A percentile compares a stretch with the other conserved stretches of the same genome.
phyloP scores from a whole-genome alignment of 768 basidiomycete species.

The Lentinula boryana region DNA sequence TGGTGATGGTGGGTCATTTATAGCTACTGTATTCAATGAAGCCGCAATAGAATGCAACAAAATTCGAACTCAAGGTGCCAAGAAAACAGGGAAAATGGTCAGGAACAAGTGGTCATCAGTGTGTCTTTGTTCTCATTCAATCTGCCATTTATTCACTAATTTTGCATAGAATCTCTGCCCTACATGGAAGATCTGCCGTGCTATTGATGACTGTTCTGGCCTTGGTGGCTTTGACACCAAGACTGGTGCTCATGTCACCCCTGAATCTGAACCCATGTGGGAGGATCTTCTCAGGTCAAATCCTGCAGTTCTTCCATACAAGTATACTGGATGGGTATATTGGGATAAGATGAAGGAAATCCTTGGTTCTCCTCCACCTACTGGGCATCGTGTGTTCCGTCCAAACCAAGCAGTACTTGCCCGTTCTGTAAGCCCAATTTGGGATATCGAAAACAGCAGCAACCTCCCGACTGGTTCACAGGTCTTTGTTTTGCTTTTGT shows the following conservation, averaged over 20 bases:
- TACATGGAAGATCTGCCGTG: not conserved
- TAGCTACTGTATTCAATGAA: constrained; percentile 10
- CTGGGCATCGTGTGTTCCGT: not conserved
- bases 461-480: too few relatives aligned
- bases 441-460: too few relatives aligned
- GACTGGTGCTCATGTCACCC: not conserved
- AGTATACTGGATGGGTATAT: not conserved
- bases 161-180: too few relatives aligned
- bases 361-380: not conserved
- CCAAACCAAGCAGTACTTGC: not conserved
- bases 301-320: not conserved
- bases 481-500: too few relatives aligned
- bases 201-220: not conserved
- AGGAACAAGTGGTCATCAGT: constrained; percentile 11
- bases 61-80: constrained; percentile 3
- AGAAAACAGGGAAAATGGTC: constrained; percentile 9
- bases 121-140: too few relatives aligned
- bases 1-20: constrained; percentile 12
- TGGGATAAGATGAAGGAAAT: not conserved
- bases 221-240: not conserved
- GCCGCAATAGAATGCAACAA: constrained; percentile 4
- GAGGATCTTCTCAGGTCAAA: not conserved
- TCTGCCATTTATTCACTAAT: too few relatives aligned
- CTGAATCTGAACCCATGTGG: not conserved
- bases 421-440: too few relatives aligned